Evolutionary conservation across 257 asterid species (phyloP).

Genomic region (Parsonsia alboflavescens): DNA sequence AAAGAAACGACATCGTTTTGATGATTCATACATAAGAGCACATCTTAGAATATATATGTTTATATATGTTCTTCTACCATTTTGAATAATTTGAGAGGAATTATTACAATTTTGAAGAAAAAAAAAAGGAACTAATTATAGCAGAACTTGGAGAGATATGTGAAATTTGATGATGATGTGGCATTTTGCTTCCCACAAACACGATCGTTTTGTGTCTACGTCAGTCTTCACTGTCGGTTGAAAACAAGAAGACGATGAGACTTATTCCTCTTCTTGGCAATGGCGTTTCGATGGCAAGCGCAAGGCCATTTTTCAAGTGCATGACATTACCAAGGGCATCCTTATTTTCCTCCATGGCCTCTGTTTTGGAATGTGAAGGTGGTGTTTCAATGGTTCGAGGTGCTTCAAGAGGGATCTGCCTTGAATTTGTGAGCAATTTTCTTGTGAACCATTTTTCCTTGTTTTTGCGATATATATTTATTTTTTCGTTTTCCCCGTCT

Average conservation of each 20-base stretch:
- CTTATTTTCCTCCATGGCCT: constrained; percentile 30
- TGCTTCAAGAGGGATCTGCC: constrained; percentile 97
- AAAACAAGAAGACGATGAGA: constrained; percentile 30
- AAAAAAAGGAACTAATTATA: no score
- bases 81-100: no score
- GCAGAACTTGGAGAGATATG: not conserved
- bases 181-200: not conserved
- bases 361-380: constrained; percentile 44
- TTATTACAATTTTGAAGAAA: no score
- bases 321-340: constrained; percentile 17
- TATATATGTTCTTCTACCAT: no score
- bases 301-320: constrained; percentile 25
- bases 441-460: not conserved
- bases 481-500: not conserved
- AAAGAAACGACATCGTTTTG: no score
- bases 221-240: not conserved
- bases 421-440: constrained; percentile 70
- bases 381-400: constrained; percentile 95
- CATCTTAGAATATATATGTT: no score
- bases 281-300: constrained; percentile 18
- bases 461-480: not conserved
- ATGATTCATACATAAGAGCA: no score
- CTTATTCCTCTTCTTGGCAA: constrained; percentile 31
- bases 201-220: not conserved
- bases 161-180: not conserved